Conservation (phyloP, 495 filamentous ascomycete species). For the Neurospora sp. region DNA sequence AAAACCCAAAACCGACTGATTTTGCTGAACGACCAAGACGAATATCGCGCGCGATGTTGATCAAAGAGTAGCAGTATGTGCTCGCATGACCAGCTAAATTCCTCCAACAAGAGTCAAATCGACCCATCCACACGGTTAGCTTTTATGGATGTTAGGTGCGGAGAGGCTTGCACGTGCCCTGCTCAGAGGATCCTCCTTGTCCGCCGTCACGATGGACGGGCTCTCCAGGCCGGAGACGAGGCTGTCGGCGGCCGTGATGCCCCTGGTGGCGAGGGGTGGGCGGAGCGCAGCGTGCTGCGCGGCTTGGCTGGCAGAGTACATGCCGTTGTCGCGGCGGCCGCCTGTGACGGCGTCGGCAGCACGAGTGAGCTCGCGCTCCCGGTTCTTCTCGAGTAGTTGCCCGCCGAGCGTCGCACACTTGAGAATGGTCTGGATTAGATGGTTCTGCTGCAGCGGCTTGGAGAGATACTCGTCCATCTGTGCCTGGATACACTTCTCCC, state of each 20-base stretch:
- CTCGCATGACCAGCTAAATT: conserved; percentile 31
- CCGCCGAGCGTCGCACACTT: conserved; percentile 91
- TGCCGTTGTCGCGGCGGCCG: conserved; percentile 18
- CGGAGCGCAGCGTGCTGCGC: conserved; percentile 18
- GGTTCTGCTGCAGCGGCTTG: conserved; percentile 95
- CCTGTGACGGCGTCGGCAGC: conserved; percentile 25
- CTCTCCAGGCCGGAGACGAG: conserved; percentile 47
- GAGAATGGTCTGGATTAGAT: conserved; percentile 96
- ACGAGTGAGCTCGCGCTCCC: conserved; percentile 35
- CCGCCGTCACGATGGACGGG: conserved; percentile 48
- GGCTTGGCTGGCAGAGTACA: conserved; percentile 17
- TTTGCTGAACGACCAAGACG: not conserved
- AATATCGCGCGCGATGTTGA: not conserved
- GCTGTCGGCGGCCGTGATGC: conserved; percentile 54
- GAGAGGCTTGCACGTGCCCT: conserved; percentile 51
- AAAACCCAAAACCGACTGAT: not conserved
- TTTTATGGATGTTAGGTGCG: conserved; percentile 29
- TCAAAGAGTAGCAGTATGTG: conserved; percentile 1
- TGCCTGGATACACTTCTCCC: conserved; percentile 95
- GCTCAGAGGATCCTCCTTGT: conserved; percentile 59
- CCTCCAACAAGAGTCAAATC: conserved; percentile 30
- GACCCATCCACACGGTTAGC: conserved; percentile 11
- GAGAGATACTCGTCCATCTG: conserved; percentile 99
- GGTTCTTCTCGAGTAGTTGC: conserved; percentile 63
- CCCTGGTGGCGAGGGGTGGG: conserved; percentile 33